Conservation (phyloP, 2,329 filamentous ascomycete species). For the Gremmenia infestans region DNA sequence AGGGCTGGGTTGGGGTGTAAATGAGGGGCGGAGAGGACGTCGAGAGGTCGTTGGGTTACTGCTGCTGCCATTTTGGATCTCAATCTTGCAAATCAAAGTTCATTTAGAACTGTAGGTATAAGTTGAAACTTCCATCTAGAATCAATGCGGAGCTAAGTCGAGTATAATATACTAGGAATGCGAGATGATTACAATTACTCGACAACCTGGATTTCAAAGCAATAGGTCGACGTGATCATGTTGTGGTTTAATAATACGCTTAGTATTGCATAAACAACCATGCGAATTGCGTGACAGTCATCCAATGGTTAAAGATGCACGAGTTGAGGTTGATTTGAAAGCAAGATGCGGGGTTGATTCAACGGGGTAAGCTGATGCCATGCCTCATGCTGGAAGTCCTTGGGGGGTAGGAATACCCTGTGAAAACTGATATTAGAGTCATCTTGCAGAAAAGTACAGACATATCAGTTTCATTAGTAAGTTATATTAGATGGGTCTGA, state of each 20-base stretch:
- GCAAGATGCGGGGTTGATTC: background rate
- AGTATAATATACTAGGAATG: no score
- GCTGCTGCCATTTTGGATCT: background rate
- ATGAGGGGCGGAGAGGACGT: background rate
- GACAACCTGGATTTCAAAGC: background rate
- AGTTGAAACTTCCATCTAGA: background rate
- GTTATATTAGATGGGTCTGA: no score
- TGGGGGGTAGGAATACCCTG: background rate
- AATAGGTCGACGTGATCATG: background rate
- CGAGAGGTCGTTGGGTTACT: background rate
- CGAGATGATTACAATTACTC: background rate
- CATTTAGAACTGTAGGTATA: background rate
- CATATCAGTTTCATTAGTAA: no score
- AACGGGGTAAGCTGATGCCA: background rate
- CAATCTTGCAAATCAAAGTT: background rate
- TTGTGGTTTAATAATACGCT: background rate
- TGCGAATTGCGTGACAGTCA: constrained; percentile 1
- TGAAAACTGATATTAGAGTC: background rate
- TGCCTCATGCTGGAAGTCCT: background rate
- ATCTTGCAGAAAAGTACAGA: no score
- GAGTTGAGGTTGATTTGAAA: no score
- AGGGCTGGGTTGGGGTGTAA: background rate
- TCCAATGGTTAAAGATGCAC: no score
- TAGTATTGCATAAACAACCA: background rate
- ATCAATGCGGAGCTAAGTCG: no score